Percentiles rank a stretch among this genome's conserved stretches.
Evolutionary conservation across 2,329 filamentous ascomycete species (phyloP).

Genomic region (Colletotrichum chrysophilum): DNA sequence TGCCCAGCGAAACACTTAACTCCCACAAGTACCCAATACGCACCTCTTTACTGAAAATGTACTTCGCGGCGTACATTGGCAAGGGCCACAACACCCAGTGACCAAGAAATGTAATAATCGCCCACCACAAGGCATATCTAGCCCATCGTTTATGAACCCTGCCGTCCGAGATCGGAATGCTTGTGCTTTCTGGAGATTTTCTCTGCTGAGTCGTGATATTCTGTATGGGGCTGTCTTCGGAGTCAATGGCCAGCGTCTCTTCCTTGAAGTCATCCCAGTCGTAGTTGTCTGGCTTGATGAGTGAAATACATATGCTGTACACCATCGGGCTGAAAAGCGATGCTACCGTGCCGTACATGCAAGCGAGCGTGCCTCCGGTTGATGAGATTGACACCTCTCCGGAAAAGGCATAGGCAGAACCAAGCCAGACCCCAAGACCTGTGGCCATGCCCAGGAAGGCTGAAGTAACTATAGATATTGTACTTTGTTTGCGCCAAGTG

Average conservation of each 20-base stretch:
- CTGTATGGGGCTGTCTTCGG: not conserved
- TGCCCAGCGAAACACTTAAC: not conserved
- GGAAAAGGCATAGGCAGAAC: slow-evolving; percentile 48
- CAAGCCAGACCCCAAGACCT: slow-evolving; percentile 58
- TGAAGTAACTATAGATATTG: slow-evolving; percentile 51
- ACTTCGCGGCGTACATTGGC: slow-evolving; percentile 58
- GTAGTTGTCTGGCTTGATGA: slow-evolving; percentile 45
- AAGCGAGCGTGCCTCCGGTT: slow-evolving; percentile 54
- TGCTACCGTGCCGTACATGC: slow-evolving; percentile 57
- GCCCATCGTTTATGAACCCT: slow-evolving; percentile 50
- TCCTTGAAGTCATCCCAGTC: slow-evolving; percentile 45
- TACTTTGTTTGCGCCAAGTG: slow-evolving; percentile 42
- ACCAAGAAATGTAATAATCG: slow-evolving; percentile 53
- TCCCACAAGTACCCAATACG: not conserved
- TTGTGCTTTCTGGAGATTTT: not conserved
- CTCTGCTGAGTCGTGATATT: not conserved
- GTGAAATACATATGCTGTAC: slow-evolving; percentile 52
- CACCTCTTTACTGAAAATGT: slow-evolving; percentile 43
- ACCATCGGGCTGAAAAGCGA: slow-evolving; percentile 46
- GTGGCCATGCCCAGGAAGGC: slow-evolving; percentile 55
- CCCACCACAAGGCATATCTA: slow-evolving; percentile 49
- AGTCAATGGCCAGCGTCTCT: slow-evolving; percentile 43
- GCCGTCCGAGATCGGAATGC: not conserved
- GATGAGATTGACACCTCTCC: slow-evolving; percentile 52
- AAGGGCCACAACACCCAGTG: slow-evolving; percentile 61